Percentiles rank a stretch among this genome's conserved stretches.
phyloP scores from a whole-genome alignment of 192 early-diverging fungal species.

The Podochytrium sp. region DNA sequence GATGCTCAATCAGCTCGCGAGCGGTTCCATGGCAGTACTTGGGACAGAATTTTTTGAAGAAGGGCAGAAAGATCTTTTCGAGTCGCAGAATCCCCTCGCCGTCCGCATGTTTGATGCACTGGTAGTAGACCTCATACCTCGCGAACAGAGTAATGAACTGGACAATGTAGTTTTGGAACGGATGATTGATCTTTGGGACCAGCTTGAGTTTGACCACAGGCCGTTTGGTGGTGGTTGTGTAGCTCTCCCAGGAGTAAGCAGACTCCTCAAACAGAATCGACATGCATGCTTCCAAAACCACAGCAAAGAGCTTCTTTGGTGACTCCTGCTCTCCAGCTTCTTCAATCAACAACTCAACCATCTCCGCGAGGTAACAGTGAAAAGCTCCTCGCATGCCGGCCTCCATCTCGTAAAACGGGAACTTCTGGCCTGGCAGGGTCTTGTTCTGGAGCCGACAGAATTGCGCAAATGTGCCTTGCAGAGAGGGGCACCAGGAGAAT shows the following conservation, averaged over 20 bases:
- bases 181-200: neutral
- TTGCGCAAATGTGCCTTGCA: neutral
- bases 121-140: neutral
- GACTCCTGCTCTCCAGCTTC: neutral
- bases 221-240: neutral
- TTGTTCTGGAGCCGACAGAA: neutral
- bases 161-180: neutral
- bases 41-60: neutral
- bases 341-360: neutral
- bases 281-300: neutral
- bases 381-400: neutral
- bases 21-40: neutral
- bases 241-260: neutral
- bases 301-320: neutral
- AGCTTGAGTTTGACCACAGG: neutral
- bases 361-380: neutral
- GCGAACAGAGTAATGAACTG: neutral
- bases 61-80: neutral
- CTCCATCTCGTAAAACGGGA: neutral
- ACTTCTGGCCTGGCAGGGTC: neutral
- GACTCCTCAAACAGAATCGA: neutral
- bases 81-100: neutral
- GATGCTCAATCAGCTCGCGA: neutral
- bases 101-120: neutral
- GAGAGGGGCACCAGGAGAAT: neutral